These are phyloP conservation scores for Claviceps pazoutovae DNA, from an alignment of 2,329 filamentous ascomycete genomes.

Conservation along the genomic window DNA sequence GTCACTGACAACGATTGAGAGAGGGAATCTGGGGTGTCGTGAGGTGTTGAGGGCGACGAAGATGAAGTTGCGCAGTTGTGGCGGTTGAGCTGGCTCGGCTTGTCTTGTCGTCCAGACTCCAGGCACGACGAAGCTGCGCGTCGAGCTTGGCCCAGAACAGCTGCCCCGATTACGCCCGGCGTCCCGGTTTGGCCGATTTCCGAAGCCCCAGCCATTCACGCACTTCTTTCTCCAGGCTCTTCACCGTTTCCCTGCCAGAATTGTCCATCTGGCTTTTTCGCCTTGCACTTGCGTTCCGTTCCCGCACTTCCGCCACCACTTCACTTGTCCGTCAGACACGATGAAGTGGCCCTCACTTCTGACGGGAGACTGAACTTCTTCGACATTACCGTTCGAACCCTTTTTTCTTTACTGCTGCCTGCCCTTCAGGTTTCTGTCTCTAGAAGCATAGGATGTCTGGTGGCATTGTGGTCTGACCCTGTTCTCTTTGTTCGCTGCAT, in stretches of 20 bases:
- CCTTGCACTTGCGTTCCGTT: not conserved
- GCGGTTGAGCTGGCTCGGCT: constrained; percentile 16
- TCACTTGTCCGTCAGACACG: constrained; percentile 5
- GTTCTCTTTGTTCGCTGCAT: not conserved
- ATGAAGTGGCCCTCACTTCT: constrained; percentile 20
- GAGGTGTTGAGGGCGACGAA: constrained; percentile 4
- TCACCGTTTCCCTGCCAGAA: not conserved
- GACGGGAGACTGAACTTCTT: constrained; percentile 10
- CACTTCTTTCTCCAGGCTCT: not conserved
- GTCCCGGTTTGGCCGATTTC: constrained; percentile 14
- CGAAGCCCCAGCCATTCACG: not conserved
- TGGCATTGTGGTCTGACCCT: not conserved
- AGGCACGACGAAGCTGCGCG: constrained; percentile 26
- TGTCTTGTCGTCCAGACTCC: constrained; percentile 19
- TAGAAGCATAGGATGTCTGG: constrained; percentile 3
- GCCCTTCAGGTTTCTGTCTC: not conserved
- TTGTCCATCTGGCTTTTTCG: not conserved
- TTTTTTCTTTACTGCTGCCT: not conserved
- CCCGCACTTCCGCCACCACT: not conserved
- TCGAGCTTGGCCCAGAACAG: constrained; percentile 16
- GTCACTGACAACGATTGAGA: constrained; percentile 1
- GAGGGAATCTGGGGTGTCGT: constrained; percentile 5
- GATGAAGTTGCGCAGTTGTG: constrained; percentile 12
- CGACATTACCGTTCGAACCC: constrained; percentile 1
- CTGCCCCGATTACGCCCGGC: constrained; percentile 9